Percentiles rank a stretch among this genome's conserved stretches.
Evolutionary conservation across 306 rosid species (phyloP).

Genomic region (Psophocarpus tetragonolobus): DNA sequence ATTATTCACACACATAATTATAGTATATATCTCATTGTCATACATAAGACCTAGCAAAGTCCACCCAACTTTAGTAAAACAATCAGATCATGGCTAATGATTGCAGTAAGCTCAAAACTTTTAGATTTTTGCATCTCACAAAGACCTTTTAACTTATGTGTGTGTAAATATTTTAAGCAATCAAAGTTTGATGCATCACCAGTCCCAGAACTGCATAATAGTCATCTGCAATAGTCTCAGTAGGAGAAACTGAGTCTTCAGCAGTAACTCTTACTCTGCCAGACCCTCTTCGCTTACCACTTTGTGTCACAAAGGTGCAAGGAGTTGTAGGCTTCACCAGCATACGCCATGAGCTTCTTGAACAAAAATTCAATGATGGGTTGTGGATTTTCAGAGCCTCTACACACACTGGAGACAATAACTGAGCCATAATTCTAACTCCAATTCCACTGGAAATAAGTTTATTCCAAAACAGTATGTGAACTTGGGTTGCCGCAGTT

Average conservation of each 20-base stretch:
- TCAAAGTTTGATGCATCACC: constrained; percentile 44
- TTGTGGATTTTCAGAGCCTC: constrained; percentile 62
- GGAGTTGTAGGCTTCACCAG: constrained; percentile 28
- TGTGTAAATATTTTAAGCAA: neutral
- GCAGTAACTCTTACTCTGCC: constrained; percentile 58
- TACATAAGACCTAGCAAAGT: neutral
- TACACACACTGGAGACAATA: constrained; percentile 56
- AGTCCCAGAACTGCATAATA: constrained; percentile 77
- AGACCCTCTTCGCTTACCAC: constrained; percentile 40
- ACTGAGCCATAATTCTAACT: constrained; percentile 54
- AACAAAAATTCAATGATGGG: constrained; percentile 40
- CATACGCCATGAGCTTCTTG: constrained; percentile 50
- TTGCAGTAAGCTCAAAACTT: neutral
- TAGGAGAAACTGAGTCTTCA: constrained; percentile 48
- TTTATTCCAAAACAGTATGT: neutral
- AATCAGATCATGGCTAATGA: constrained; percentile 18
- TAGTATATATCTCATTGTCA: neutral
- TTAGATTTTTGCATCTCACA: neutral
- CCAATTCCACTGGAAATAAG: neutral
- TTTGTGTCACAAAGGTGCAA: constrained; percentile 41
- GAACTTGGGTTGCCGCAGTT: neutral
- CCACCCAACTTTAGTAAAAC: neutral
- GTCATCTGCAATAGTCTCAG: constrained; percentile 58
- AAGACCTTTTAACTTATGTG: neutral
- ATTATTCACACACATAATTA: constrained; percentile 14